phyloP scores from a whole-genome alignment of 2,329 filamentous ascomycete species.

The Trichoderma asperellum region DNA sequence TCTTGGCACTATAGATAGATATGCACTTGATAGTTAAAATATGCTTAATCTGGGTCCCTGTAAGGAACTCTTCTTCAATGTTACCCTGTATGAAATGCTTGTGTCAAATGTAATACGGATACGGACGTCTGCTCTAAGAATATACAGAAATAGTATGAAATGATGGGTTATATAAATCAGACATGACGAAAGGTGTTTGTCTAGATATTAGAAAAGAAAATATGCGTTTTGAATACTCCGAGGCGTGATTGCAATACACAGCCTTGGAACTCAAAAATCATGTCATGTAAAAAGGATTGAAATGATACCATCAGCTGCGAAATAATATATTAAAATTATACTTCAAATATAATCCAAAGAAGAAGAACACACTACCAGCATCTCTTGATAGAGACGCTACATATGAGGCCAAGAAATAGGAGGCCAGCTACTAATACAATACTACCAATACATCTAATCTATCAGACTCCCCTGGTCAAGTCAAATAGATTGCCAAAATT shows the following conservation, averaged over 20 bases:
- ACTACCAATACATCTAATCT: conserved; percentile 10
- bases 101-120: neutral
- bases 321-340: neutral
- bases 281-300: no score
- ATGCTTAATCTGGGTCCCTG: neutral
- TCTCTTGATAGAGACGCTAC: neutral
- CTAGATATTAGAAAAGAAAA: no score
- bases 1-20: no score
- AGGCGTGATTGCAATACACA: no score
- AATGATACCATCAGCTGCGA: neutral
- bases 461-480: conserved; percentile 4
- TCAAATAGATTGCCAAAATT: conserved; percentile 4
- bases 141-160: neutral
- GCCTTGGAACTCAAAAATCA: no score
- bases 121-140: neutral
- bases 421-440: conserved; percentile 17
- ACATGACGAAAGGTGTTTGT: no score
- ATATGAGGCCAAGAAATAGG: neutral
- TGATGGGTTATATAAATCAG: neutral
- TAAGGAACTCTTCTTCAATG: neutral
- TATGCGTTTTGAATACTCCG: no score
- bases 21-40: neutral
- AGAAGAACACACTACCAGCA: neutral
- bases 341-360: neutral
- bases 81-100: neutral